Percentiles rank a stretch among this genome's conserved stretches.
phyloP scores from a whole-genome alignment of 352 stramenopile genomes.

The Globisporangium iwayamae region DNA sequence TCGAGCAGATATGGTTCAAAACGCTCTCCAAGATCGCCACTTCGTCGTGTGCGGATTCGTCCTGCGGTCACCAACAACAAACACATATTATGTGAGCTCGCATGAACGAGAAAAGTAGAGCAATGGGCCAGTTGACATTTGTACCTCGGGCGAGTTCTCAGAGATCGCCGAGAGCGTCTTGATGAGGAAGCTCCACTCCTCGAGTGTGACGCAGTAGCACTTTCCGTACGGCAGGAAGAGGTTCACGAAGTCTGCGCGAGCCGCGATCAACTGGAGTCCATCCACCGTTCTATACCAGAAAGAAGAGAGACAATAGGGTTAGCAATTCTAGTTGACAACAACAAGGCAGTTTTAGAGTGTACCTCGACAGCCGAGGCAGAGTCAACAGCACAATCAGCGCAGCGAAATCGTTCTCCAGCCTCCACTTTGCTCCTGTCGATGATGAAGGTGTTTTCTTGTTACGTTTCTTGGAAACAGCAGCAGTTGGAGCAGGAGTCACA shows the following conservation, averaged over 20 bases:
- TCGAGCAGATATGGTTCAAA: slow-evolving; percentile 65
- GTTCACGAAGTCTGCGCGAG: slow-evolving; percentile 40
- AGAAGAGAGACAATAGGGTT: background rate
- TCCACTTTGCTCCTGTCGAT: slow-evolving; percentile 17
- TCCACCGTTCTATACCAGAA: slow-evolving; percentile 34
- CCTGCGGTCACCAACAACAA: background rate
- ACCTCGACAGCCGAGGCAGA: slow-evolving; percentile 56
- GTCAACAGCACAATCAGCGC: slow-evolving; percentile 62
- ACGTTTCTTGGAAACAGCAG: slow-evolving; percentile 17
- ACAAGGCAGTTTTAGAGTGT: slow-evolving; percentile 2
- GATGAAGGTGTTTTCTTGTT: slow-evolving; percentile 9
- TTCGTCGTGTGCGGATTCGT: slow-evolving; percentile 23
- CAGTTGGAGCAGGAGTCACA: background rate
- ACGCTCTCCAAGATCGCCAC: slow-evolving; percentile 53
- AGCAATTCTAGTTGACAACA: background rate
- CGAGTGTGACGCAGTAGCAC: slow-evolving; percentile 60
- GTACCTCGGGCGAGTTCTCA: slow-evolving; percentile 35
- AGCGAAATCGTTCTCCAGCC: slow-evolving; percentile 54
- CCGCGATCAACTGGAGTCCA: slow-evolving; percentile 57
- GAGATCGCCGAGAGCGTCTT: slow-evolving; percentile 50
- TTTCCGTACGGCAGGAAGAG: slow-evolving; percentile 77
- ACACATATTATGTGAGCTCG: too few species aligned
- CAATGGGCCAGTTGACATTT: background rate
- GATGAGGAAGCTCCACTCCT: slow-evolving; percentile 77
- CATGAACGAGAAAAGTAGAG: background rate